Evolutionary conservation across 257 asterid species (phyloP).

Genomic region (Gardenia jasminoides): DNA sequence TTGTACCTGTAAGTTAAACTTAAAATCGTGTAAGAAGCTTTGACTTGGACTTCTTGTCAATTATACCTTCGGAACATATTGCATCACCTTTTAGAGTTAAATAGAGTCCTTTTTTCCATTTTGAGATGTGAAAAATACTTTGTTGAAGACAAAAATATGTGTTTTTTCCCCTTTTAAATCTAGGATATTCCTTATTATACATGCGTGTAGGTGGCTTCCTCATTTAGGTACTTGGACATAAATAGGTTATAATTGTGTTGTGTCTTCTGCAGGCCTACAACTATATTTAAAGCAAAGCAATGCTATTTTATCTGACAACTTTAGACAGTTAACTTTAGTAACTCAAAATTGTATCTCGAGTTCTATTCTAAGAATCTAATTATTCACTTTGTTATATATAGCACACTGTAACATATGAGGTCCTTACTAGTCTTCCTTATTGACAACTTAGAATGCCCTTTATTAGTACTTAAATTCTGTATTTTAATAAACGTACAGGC

Average conservation of each 20-base stretch:
- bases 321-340: too few relatives aligned
- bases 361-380: not conserved
- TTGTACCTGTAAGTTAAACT: constrained; percentile 73
- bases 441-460: not conserved
- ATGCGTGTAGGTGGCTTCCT: too few relatives aligned
- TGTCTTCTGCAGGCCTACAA: not conserved
- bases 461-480: not conserved
- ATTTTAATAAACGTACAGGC: not conserved
- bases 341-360: not conserved
- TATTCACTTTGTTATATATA: not conserved
- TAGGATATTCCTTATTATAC: too few relatives aligned
- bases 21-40: not conserved
- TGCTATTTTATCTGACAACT: too few relatives aligned
- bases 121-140: not conserved
- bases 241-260: not conserved
- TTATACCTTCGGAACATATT: not conserved
- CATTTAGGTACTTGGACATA: too few relatives aligned
- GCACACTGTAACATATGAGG: not conserved
- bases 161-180: not conserved
- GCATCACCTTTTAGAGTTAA: not conserved
- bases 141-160: not conserved
- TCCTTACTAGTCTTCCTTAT: not conserved
- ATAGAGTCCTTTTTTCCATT: not conserved
- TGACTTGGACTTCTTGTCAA: not conserved
- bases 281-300: not conserved